Base-by-base conservation (phyloP, 345 rosid genomes). In the Mallotus nudiflorus region DNA sequence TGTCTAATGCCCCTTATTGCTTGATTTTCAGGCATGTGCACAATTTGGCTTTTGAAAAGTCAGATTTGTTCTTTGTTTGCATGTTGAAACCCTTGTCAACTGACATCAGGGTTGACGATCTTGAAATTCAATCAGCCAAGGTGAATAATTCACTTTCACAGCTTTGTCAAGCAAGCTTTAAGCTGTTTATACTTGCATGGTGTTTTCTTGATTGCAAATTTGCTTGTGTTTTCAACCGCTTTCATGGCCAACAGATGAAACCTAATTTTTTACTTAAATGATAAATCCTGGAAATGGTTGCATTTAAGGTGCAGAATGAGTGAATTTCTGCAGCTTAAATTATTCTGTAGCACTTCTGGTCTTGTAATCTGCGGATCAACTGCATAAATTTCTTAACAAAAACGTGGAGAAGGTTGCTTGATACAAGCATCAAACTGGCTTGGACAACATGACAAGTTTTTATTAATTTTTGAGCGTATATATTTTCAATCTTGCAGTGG, bases 1-100 rank as follows among this genome's bases (percentile, higher is more conserved):
- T 8, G 13, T 53, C 46, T 73, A 9, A 65, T 46, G 25, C 29
- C 6, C 15, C 2, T 4, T 2, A 20, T 16, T 48, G n/a, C 22
- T 48, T 20, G 10, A 68, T 79, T 81, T n/a, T 68, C 85, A 95
- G 99, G 84, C 99, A 95, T 81, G 93, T 88, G n/a, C 99, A 90
- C 75, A 84, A 89, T 35, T 77, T 90, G 66, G 93, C 96, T 0
- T 95, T 95, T 77, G 85, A 89, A 60, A 95, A 94, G 74, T 91
- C 97, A 20, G 99, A 95, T 81, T 63, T 95, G 80, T 91, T 95
- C 82, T 95, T 95, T 71, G 82, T 95, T 37, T 95, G 99, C 86
- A 84, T 90, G 96, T 81, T 95, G 45, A 90, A 81, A 20, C 93
- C 97, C 37, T 67, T 82, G 20, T 87, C 99, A 29, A 64, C 86